Percentiles rank a stretch among this genome's conserved stretches.
phyloP scores from a whole-genome alignment of 2,329 filamentous ascomycete species.

The Cladosporium sp. region DNA sequence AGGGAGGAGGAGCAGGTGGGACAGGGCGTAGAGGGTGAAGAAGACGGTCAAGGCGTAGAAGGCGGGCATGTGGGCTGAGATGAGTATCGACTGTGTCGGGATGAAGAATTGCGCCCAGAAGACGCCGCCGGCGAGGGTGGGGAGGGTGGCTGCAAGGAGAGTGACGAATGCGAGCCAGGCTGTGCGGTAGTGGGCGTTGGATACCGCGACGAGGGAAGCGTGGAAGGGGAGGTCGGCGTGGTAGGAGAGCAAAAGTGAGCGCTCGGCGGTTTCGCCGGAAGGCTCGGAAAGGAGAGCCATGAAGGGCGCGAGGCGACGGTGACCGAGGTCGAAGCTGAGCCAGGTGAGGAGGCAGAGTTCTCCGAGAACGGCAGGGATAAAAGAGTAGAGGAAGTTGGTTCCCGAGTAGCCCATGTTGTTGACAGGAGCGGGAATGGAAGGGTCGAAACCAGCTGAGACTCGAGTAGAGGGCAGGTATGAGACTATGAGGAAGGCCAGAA shows the following conservation, averaged over 20 bases:
- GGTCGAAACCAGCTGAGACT: constrained; percentile 67
- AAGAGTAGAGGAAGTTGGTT: constrained; percentile 83
- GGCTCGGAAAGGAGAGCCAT: constrained; percentile 48
- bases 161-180: constrained; percentile 59
- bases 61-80: constrained; percentile 69
- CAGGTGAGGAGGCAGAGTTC: constrained; percentile 64
- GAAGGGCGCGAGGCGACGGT: constrained; percentile 68
- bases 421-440: constrained; percentile 53
- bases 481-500: constrained; percentile 69
- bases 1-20: constrained; percentile 69
- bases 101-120: constrained; percentile 68
- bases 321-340: constrained; percentile 60
- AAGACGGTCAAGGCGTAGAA: constrained; percentile 71
- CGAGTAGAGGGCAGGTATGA: constrained; percentile 67
- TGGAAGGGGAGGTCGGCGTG: constrained; percentile 61
- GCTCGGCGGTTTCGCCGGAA: constrained; percentile 57
- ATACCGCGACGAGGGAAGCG: constrained; percentile 53
- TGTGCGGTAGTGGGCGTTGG: constrained; percentile 62
- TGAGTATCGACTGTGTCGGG: constrained; percentile 48
- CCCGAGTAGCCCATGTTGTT: constrained; percentile 64
- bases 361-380: constrained; percentile 65
- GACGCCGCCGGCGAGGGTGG: constrained; percentile 63
- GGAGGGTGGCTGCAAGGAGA: constrained; percentile 58
- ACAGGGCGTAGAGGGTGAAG: constrained; percentile 64
- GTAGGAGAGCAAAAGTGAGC: constrained; percentile 67